phyloP scores from a whole-genome alignment of 2,329 filamentous ascomycete genomes.

The Talaromyces atroroseus region DNA sequence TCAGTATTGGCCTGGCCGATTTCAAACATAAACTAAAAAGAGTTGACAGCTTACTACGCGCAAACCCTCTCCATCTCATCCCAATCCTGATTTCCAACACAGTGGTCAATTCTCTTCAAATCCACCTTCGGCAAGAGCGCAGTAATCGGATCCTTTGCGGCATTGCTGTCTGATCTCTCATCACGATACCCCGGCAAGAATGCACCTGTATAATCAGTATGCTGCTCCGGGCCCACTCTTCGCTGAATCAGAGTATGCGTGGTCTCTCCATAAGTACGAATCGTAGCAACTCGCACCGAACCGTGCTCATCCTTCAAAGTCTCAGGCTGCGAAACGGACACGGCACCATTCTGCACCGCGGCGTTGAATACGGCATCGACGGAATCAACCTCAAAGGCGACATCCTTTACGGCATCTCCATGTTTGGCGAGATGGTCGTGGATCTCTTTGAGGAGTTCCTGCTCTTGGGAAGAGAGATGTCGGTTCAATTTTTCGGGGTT shows the following conservation, averaged over 20 bases:
- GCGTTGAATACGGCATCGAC: constrained; percentile 72
- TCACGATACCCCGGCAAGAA: constrained; percentile 80
- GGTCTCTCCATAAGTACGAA: constrained; percentile 90
- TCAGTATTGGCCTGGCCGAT: constrained; percentile 1
- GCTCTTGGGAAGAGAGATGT: constrained; percentile 56
- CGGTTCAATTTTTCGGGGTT: constrained; percentile 42
- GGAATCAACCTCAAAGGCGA: constrained; percentile 89
- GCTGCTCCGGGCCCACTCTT: constrained; percentile 18
- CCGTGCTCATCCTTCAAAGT: constrained; percentile 60
- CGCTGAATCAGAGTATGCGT: constrained; percentile 86
- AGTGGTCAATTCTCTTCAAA: constrained; percentile 82
- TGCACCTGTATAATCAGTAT: constrained; percentile 56
- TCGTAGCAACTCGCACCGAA: constrained; percentile 67
- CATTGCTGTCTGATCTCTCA: constrained; percentile 28
- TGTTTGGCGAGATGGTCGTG: constrained; percentile 79
- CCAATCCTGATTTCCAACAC: constrained; percentile 96
- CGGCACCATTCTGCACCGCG: constrained; percentile 54
- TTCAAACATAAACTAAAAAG: neutral
- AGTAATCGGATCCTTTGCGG: constrained; percentile 40
- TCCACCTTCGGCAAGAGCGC: constrained; percentile 56
- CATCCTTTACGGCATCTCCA: constrained; percentile 91
- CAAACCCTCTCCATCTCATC: constrained; percentile 69
- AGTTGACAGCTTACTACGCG: constrained; percentile 45
- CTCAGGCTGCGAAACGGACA: constrained; percentile 43
- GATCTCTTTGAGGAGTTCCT: constrained; percentile 63